These are phyloP conservation scores for Quercus alba DNA, from an alignment of 306 rosid species.

Conservation along the genomic window DNA sequence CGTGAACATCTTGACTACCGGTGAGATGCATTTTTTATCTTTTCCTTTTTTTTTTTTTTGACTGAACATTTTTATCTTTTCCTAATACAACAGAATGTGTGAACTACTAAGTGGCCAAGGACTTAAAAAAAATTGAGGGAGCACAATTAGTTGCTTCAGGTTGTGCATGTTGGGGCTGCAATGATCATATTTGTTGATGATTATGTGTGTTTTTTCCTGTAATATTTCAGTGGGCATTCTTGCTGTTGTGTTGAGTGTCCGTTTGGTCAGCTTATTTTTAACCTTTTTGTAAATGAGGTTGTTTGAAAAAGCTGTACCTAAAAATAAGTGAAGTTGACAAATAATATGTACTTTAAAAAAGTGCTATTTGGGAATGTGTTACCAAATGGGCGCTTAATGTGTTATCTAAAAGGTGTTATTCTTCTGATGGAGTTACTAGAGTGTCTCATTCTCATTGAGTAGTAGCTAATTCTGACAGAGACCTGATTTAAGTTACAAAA, in stretches of 20 bases:
- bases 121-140: background rate
- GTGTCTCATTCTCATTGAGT: background rate
- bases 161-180: background rate
- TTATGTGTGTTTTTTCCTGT: background rate
- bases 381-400: too few relatives aligned
- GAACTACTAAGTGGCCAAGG: constrained; percentile 15
- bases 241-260: background rate
- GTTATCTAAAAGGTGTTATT: background rate
- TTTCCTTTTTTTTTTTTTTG: background rate
- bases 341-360: too few relatives aligned
- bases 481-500: background rate
- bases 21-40: constrained; percentile 40
- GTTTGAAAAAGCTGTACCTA: too few relatives aligned
- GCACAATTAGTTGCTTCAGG: constrained; percentile 1
- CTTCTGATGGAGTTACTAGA: background rate
- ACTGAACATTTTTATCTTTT: background rate
- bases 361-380: too few relatives aligned
- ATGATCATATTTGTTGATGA: background rate
- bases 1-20: constrained; percentile 85
- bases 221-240: background rate
- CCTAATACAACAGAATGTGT: background rate
- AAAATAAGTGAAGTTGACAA: too few relatives aligned
- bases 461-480: background rate
- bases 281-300: too few relatives aligned
- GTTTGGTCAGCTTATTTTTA: too few relatives aligned